phyloP scores from a whole-genome alignment of 1,139 yeast species.

The Barnettozyma hawaiiensis region DNA sequence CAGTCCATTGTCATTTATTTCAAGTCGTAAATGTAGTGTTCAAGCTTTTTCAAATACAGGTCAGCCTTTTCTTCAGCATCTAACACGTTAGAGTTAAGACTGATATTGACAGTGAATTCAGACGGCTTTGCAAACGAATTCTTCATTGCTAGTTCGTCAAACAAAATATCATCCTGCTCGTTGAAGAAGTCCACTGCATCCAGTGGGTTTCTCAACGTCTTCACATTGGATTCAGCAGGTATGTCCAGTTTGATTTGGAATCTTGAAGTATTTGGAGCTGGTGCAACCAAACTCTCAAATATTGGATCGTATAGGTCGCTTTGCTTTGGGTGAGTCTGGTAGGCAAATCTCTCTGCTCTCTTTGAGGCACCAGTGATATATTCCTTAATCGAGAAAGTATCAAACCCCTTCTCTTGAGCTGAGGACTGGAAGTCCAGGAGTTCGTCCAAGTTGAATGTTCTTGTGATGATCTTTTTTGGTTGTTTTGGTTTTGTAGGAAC shows the following conservation, averaged over 20 bases:
- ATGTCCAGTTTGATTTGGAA: constrained; percentile 34
- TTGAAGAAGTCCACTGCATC: constrained; percentile 17
- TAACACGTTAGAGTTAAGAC: constrained; percentile 39
- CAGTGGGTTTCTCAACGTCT: constrained; percentile 21
- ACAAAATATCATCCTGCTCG: constrained; percentile 7
- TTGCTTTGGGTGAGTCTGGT: constrained; percentile 35
- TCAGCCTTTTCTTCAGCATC: constrained; percentile 43
- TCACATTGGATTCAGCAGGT: constrained; percentile 8
- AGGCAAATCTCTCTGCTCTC: constrained; percentile 38
- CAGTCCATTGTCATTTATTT: too few species aligned
- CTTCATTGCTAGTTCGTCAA: constrained; percentile 11
- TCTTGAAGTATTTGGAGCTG: constrained; percentile 52
- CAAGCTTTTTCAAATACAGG: constrained; percentile 29
- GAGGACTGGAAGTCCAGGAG: constrained; percentile 17
- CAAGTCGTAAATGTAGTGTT: constrained; percentile 14
- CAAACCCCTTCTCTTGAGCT: constrained; percentile 23
- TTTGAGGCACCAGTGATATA: constrained; percentile 36
- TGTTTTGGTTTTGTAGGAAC: constrained; percentile 21
- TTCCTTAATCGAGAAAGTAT: constrained; percentile 26
- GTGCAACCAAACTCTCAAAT: constrained; percentile 60
- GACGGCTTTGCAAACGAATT: constrained; percentile 14
- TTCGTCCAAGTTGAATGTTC: constrained; percentile 26
- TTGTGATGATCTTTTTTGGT: constrained; percentile 26
- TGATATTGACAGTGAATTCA: constrained; percentile 38
- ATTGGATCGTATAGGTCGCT: constrained; percentile 52